These are phyloP conservation scores for Fibroporia radiculosa DNA, from an alignment of 768 basidiomycete species.

Conservation along the genomic window DNA sequence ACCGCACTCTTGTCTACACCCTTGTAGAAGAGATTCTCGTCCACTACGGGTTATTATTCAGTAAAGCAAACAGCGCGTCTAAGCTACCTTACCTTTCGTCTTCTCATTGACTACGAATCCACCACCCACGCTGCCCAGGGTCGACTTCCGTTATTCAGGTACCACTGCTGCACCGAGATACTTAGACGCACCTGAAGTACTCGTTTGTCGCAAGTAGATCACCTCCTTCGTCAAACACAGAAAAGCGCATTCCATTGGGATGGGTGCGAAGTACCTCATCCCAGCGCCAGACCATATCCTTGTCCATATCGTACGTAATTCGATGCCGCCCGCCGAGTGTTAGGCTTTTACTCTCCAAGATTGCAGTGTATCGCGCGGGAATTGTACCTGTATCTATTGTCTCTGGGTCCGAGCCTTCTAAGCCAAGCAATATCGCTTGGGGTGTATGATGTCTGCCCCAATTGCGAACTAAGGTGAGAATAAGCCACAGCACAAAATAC, in stretches of 20 bases:
- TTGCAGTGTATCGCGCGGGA: constrained; percentile 62
- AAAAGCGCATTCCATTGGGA: constrained; percentile 92
- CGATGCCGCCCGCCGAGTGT: constrained; percentile 63
- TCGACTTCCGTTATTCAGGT: background rate
- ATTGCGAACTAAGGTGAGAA: too few species aligned
- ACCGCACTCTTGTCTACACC: constrained; percentile 78
- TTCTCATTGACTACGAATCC: constrained; percentile 95
- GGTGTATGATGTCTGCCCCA: constrained; percentile 71
- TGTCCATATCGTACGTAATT: constrained; percentile 82
- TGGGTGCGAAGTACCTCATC: constrained; percentile 85
- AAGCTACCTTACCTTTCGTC: constrained; percentile 61
- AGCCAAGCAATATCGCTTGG: constrained; percentile 76
- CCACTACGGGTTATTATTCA: too few species aligned
- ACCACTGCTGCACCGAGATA: too few species aligned
- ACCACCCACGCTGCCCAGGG: constrained; percentile 79
- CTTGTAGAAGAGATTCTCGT: constrained; percentile 94
- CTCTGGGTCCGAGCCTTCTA: constrained; percentile 89
- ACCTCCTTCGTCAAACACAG: constrained; percentile 73
- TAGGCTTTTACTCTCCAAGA: constrained; percentile 57
- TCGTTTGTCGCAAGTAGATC: constrained; percentile 89
- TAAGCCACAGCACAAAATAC: too few species aligned
- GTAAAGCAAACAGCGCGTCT: background rate
- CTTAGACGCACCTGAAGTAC: constrained; percentile 70
- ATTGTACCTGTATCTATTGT: constrained; percentile 87
- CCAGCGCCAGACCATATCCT: constrained; percentile 91